A percentile compares a stretch with the other conserved stretches of the same genome.
Conservation (phyloP, 83 land plant species). For the Larix sibirica region DNA sequence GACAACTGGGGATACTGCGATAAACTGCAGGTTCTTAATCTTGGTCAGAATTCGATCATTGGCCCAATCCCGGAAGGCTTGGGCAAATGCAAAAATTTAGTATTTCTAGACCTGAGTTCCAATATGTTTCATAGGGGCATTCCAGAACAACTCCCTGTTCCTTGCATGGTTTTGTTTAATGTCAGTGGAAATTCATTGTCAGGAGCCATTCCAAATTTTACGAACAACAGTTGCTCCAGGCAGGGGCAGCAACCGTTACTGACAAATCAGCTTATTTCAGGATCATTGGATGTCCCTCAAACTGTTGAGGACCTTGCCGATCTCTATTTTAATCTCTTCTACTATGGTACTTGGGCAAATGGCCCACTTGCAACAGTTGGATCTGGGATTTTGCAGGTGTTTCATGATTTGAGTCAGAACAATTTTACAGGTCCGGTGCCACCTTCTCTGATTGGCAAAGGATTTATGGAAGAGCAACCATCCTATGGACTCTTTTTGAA, state of each 20-base stretch:
- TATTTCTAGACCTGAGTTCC: conserved; percentile 53
- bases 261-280: not conserved
- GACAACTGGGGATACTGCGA: conserved; percentile 22
- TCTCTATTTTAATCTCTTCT: conserved; percentile 42
- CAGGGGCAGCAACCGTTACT: not conserved
- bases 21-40: conserved; percentile 37
- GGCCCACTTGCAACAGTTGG: conserved; percentile 5
- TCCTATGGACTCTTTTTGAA: conserved; percentile 38
- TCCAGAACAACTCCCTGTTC: conserved; percentile 47
- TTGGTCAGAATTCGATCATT: conserved; percentile 35
- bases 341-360: conserved; percentile 7
- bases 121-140: conserved; percentile 34
- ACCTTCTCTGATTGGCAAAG: conserved; percentile 22
- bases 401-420: conserved; percentile 63
- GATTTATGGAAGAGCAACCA: not conserved
- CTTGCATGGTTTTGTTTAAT: conserved; percentile 69
- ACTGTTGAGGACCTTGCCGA: conserved; percentile 7
- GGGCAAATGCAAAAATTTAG: conserved; percentile 36
- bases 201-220: conserved; percentile 40
- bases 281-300: not conserved
- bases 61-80: conserved; percentile 33
- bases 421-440: conserved; percentile 34
- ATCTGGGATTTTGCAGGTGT: not conserved
- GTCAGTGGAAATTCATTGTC: conserved; percentile 56
- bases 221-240: conserved; percentile 14